Base-by-base conservation (phyloP, 371 early-diverging fungal species). In the Mucor lusitanicus region DNA sequence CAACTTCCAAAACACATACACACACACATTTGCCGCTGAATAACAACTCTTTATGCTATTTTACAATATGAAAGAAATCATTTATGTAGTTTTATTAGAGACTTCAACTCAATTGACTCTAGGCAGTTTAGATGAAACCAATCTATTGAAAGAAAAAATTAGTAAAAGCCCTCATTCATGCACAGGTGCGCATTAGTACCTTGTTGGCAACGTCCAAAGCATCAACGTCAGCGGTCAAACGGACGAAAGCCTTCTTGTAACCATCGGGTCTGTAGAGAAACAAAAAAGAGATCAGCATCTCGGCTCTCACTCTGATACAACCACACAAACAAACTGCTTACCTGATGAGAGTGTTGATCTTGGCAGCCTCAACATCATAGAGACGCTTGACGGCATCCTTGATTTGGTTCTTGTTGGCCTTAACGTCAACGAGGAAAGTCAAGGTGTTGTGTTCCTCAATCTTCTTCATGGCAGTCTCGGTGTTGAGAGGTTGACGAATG, bases 381-480 rank as follows among this genome's bases (percentile, higher is more conserved):
- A 97, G 87, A 80, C 89, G 86, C 91, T 96, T 95, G 70, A 99
- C 89, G 67, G 99, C 97, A 72, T 93, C 91, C 87, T 92, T 95
- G 85, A 99, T 99, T 86, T 98, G 96, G 73, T 91, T 85, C 94
- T 99, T 99, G 92, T 97, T 98, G 79, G 97, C 90, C 71, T 91
- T 91, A 72, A 97, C 92, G 73, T 99, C 97, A 75, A 91, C 91
- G 72, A 98, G 85, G 88, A 99, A 98, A 72, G 97, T 96, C 56
- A 99, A 86, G 72, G 99, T 99, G 94, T 99, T 99, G 87, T 94
- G 82, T 79, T 95, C 95, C 90, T 99, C 99, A 76, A 99, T 97
- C 88, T 93, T 92, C 88, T 95, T 94, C 95, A 97, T 97, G 83
- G 99, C 97, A 50, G 93, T 90, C 85, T 99, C 99, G 74, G 97